These are phyloP conservation scores for Canavalia ensiformis DNA, from an alignment of 306 rosid genomes.

Conservation along the genomic window DNA sequence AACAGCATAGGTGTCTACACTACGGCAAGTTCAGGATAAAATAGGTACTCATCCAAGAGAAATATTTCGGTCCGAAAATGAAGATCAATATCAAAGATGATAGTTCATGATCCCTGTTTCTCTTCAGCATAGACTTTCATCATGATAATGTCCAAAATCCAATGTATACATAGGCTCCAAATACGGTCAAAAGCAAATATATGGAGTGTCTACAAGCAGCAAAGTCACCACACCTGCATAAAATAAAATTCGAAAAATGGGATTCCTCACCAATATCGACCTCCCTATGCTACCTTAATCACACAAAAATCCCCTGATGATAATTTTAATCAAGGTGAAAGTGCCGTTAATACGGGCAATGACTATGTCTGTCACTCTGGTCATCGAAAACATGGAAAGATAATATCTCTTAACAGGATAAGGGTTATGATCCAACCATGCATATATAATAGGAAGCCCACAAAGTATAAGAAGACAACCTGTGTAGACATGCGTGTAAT, in stretches of 20 bases:
- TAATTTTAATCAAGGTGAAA: background rate
- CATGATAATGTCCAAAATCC: background rate
- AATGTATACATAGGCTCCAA: background rate
- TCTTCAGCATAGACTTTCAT: background rate
- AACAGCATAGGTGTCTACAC: too few relatives aligned
- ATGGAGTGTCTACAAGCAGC: background rate
- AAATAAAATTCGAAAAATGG: background rate
- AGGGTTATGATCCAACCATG: background rate
- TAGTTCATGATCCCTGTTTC: background rate
- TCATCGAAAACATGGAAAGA: background rate
- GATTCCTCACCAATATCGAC: background rate
- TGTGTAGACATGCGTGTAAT: background rate
- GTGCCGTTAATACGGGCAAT: background rate
- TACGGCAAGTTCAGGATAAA: too few relatives aligned
- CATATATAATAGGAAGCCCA: background rate
- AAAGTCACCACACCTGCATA: background rate
- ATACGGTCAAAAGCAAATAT: background rate
- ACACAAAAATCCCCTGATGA: background rate
- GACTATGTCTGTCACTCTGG: background rate
- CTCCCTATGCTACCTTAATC: background rate
- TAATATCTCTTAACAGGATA: background rate
- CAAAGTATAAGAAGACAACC: conserved; percentile 3
- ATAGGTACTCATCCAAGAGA: too few relatives aligned
- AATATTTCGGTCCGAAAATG: background rate
- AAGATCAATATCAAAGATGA: background rate